Evolutionary conservation across 805 yeast species (phyloP).

Genomic region (Yamadazyma laniorum): DNA sequence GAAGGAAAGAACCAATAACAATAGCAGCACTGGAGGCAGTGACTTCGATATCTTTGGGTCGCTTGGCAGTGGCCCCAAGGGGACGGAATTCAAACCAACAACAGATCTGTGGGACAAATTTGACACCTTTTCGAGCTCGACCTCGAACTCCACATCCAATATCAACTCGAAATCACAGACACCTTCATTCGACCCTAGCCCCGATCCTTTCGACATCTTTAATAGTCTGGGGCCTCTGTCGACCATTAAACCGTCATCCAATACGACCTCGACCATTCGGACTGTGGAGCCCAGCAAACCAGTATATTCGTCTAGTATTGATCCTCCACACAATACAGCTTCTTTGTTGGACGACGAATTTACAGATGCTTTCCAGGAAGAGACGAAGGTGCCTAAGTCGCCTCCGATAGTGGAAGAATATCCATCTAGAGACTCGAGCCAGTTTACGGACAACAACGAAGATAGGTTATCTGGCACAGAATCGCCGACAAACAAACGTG

Average conservation of each 20-base stretch:
- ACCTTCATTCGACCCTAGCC: not conserved
- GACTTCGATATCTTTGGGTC: constrained; percentile 1
- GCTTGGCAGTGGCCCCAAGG: not conserved
- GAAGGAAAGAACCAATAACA: not conserved
- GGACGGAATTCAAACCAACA: not conserved
- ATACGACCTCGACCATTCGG: not conserved
- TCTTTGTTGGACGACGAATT: constrained; percentile 43
- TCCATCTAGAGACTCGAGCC: constrained; percentile 1
- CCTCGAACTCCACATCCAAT: not conserved
- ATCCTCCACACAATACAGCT: not conserved
- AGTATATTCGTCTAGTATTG: too few species aligned
- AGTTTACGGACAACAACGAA: constrained; percentile 3
- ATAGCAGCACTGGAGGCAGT: not conserved
- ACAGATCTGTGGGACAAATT: constrained; percentile 11
- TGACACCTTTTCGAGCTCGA: constrained; percentile 9
- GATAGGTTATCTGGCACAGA: not conserved
- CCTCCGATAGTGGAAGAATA: not conserved
- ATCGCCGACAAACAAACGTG: constrained; percentile 25
- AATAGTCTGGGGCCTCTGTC: constrained; percentile 1
- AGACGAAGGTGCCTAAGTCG: constrained; percentile 6
- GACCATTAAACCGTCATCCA: not conserved
- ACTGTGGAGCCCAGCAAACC: not conserved
- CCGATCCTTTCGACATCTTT: constrained; percentile 29
- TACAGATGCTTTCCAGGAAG: constrained; percentile 33
- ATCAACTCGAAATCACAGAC: not conserved